Conservation (phyloP, 2,329 filamentous ascomycete genomes). For the Aspergillus fijiensis region DNA sequence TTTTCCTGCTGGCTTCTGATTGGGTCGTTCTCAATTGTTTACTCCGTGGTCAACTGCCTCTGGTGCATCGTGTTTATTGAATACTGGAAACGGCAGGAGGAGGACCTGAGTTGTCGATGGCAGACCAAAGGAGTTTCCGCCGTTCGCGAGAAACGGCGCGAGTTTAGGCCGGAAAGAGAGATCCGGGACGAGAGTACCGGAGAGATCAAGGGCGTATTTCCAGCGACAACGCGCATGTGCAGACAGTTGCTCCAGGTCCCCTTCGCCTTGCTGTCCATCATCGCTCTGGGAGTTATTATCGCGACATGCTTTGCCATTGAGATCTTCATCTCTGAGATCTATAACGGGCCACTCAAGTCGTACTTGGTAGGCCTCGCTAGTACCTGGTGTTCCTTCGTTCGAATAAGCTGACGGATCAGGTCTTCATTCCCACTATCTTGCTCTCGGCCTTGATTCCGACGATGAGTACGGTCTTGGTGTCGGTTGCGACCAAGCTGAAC, state of each 20-base stretch:
- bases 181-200: slow-evolving; percentile 79
- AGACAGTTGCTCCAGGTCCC: slow-evolving; percentile 84
- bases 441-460: slow-evolving; percentile 79
- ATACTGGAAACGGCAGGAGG: slow-evolving; percentile 84
- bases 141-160: slow-evolving; percentile 73
- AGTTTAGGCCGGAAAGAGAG: slow-evolving; percentile 78
- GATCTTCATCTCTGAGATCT: slow-evolving; percentile 94
- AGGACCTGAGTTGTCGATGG: slow-evolving; percentile 86
- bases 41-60: slow-evolving; percentile 74
- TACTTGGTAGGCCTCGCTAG: slow-evolving; percentile 62
- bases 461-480: slow-evolving; percentile 76
- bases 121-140: slow-evolving; percentile 81
- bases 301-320: slow-evolving; percentile 89
- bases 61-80: slow-evolving; percentile 86
- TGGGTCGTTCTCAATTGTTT: slow-evolving; percentile 79
- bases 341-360: slow-evolving; percentile 83
- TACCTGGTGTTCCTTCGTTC: slow-evolving; percentile 2
- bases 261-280: slow-evolving; percentile 75
- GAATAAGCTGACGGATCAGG: slow-evolving; percentile 47
- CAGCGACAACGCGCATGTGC: slow-evolving; percentile 72
- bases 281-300: slow-evolving; percentile 80
- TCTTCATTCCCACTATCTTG: slow-evolving; percentile 85
- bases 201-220: slow-evolving; percentile 74
- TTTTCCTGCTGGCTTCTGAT: slow-evolving; percentile 77
- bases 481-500: slow-evolving; percentile 74